A percentile compares a stretch with the other conserved stretches of the same genome.
Evolutionary conservation across 495 filamentous ascomycete species (phyloP).

Genomic region (Penicillium coffeae): DNA sequence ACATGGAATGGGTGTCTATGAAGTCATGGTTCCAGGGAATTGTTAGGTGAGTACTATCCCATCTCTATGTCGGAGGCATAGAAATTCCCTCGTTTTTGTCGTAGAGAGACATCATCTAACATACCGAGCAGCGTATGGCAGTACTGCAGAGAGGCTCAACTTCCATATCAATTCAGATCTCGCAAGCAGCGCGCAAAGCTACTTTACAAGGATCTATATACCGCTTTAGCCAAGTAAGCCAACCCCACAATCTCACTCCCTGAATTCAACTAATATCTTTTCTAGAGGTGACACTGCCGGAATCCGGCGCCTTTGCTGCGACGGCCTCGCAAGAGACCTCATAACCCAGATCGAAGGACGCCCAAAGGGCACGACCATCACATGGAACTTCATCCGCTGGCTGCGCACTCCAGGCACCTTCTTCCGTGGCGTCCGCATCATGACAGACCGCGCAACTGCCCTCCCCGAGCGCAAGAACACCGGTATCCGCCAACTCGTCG

Average conservation of each 20-base stretch:
- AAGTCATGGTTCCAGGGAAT: constrained; percentile 38
- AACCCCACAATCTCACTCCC: neutral
- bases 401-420: constrained; percentile 46
- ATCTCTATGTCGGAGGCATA: too few species aligned
- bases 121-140: neutral
- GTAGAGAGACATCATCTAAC: constrained; percentile 17
- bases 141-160: constrained; percentile 35
- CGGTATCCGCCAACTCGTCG: constrained; percentile 64
- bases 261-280: neutral
- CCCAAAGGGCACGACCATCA: constrained; percentile 42
- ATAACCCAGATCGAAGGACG: constrained; percentile 53
- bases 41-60: constrained; percentile 30
- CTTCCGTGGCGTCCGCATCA: constrained; percentile 46
- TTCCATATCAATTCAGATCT: constrained; percentile 42
- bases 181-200: constrained; percentile 40
- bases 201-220: constrained; percentile 67
- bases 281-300: constrained; percentile 54
- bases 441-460: constrained; percentile 54
- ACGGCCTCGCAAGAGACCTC: constrained; percentile 56
- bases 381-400: constrained; percentile 67
- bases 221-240: constrained; percentile 62
- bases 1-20: constrained; percentile 46
- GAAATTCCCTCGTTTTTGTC: neutral
- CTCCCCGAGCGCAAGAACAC: constrained; percentile 46
- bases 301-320: constrained; percentile 56